Evolutionary conservation across 164 flowering plant species (phyloP), one percentile per base, ranked within the genome.

Genomic region (Litsea cubeba): DNA sequence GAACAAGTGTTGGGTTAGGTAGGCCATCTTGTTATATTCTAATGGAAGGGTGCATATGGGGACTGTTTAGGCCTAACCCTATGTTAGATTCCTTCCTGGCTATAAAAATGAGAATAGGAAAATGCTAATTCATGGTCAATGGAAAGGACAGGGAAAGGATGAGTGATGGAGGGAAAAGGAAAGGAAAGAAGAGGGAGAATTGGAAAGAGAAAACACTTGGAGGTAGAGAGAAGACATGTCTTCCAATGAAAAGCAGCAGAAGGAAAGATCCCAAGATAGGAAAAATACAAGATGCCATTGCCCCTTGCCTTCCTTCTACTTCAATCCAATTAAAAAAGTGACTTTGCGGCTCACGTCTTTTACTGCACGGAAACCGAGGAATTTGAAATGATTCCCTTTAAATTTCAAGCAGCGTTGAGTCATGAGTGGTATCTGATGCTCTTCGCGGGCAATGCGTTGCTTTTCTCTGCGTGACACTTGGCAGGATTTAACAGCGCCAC

Each of bases 341-440:
- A 3, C 69, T 66, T 66, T 66, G 69, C 69, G 69, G 69, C 69
- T 66, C 30, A 30, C 69, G 69, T 66, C 46, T 65, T 15, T 28
- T 18, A 4, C 2, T 14, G 22, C 66, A 63, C 66, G 66, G 66
- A 63, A 63, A 22, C 28, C 69, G 69, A 66, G 26, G 46, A 17
- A 30, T 26, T 12, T 18, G n/a, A 18, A 3, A 54, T 15, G 20
- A 54, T 15, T 54, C n/a, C 20, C 17, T 54, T 15, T 0, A 15
- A 54, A 15, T 15, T 54, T 6, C 18, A 3, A 15, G 7, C n/a
- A 30, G 60, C 60, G 5, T 14, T 20, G n/a, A n/a, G n/a, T n/a
- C n/a, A n/a, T 20, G n/a, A 54, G 60, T 54, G 60, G 60, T 1
- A 11, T 17, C 60, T 5, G 15, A 40, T 4, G 60, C 5, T 14